Evolutionary conservation across 108 stramenopile genomes (phyloP).

Genomic region (Pseudonitzschia multistriata): DNA sequence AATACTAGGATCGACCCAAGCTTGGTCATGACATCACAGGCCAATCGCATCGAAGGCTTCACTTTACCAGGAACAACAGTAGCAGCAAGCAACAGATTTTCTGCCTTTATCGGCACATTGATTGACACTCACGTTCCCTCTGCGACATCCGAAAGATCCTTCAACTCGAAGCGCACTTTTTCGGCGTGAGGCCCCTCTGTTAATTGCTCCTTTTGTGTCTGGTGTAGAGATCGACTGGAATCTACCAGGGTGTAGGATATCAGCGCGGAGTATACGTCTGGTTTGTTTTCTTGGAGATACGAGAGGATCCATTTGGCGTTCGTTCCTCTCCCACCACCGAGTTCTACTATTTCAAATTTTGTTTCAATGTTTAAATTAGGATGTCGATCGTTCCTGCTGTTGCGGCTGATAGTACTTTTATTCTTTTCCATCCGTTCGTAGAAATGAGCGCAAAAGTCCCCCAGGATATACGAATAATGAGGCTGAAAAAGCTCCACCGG

Average conservation of each 20-base stretch:
- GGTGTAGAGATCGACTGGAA: slow-evolving; percentile 69
- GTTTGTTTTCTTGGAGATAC: slow-evolving; percentile 44
- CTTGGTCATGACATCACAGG: too few relatives aligned
- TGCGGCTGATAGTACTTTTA: background rate
- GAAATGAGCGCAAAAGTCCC: slow-evolving; percentile 54
- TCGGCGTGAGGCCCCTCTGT: slow-evolving; percentile 40
- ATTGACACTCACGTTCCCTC: slow-evolving; percentile 46
- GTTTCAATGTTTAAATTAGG: background rate
- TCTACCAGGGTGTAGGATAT: slow-evolving; percentile 71
- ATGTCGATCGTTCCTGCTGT: background rate
- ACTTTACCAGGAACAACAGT: too few relatives aligned
- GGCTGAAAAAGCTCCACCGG: slow-evolving; percentile 81
- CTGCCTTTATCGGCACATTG: background rate
- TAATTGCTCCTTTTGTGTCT: slow-evolving; percentile 53
- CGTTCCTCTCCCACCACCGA: slow-evolving; percentile 82
- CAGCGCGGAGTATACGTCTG: slow-evolving; percentile 54
- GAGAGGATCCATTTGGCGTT: slow-evolving; percentile 70
- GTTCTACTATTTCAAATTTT: slow-evolving; percentile 59
- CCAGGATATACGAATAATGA: slow-evolving; percentile 66
- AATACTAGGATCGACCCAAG: too few relatives aligned
- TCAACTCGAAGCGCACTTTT: slow-evolving; percentile 51
- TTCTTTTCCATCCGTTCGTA: slow-evolving; percentile 17
- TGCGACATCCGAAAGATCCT: slow-evolving; percentile 73
- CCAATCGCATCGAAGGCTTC: too few relatives aligned
- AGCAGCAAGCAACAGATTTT: too few relatives aligned